Evolutionary conservation across 2,329 filamentous ascomycete genomes (phyloP).

Genomic region (Akanthomyces muscarius): DNA sequence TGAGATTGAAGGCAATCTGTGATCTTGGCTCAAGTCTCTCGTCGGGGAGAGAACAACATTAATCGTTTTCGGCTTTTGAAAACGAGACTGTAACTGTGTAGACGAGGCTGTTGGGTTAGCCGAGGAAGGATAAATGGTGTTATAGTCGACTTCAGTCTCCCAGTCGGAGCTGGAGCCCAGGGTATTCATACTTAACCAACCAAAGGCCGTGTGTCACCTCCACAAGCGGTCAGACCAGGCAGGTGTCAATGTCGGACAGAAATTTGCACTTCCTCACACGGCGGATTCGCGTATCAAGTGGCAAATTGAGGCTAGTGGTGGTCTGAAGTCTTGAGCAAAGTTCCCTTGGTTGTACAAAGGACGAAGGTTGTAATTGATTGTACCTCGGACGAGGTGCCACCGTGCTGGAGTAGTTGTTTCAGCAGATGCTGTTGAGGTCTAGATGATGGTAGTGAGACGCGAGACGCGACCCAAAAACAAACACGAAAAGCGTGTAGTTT

Average conservation of each 20-base stretch:
- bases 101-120: background rate
- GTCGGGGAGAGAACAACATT: slow-evolving; percentile 6
- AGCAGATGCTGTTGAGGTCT: background rate
- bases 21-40: background rate
- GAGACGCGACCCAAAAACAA: slow-evolving; percentile 14
- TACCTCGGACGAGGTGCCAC: background rate
- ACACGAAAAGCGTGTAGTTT: slow-evolving; percentile 5
- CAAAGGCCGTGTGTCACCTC: background rate
- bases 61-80: background rate
- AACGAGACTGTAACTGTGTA: background rate
- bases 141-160: slow-evolving; percentile 5
- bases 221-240: background rate
- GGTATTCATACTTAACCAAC: background rate
- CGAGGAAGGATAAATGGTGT: background rate
- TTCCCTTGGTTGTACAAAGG: background rate
- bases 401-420: background rate
- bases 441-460: background rate
- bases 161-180: background rate
- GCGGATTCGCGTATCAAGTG: background rate
- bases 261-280: background rate
- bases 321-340: background rate
- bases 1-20: background rate
- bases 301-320: background rate
- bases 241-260: background rate
- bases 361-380: background rate